Conservation (phyloP, 106 monocot species). For the Acorus gramineus region DNA sequence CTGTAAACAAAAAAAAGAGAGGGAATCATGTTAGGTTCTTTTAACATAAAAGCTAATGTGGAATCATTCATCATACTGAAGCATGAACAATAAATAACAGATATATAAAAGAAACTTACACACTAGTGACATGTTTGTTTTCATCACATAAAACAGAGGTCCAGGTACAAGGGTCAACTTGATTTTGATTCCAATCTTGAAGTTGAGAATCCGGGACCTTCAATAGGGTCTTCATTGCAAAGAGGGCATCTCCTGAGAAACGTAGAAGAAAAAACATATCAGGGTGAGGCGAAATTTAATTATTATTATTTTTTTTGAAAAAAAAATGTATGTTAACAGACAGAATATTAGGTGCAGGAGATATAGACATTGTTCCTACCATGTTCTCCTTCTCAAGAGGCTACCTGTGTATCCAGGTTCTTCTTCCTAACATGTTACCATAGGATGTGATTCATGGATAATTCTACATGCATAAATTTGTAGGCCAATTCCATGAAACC, state of each 20-base stretch:
- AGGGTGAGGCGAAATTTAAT: background rate
- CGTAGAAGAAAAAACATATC: background rate
- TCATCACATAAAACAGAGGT: slow-evolving; percentile 52
- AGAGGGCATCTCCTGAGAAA: slow-evolving; percentile 60
- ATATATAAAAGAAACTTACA: slow-evolving; percentile 33
- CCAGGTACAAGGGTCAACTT: slow-evolving; percentile 82
- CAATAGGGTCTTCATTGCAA: slow-evolving; percentile 59
- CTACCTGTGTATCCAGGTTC: no score
- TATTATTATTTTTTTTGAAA: background rate
- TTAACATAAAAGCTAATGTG: no score
- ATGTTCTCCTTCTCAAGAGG: no score
- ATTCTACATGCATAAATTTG: no score
- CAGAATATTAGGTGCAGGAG: no score
- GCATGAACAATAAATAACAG: background rate
- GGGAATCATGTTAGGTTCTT: background rate
- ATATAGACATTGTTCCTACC: no score
- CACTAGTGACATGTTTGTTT: slow-evolving; percentile 41
- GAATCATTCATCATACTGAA: no score
- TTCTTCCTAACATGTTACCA: no score
- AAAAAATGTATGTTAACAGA: background rate
- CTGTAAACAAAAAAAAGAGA: slow-evolving; percentile 24
- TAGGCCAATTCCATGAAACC: no score
- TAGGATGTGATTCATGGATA: no score
- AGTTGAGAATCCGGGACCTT: slow-evolving; percentile 62
- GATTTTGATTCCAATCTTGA: slow-evolving; percentile 69